Evolutionary conservation across 2,329 filamentous ascomycete species (phyloP).

Genomic region (Colletotrichum musae): DNA sequence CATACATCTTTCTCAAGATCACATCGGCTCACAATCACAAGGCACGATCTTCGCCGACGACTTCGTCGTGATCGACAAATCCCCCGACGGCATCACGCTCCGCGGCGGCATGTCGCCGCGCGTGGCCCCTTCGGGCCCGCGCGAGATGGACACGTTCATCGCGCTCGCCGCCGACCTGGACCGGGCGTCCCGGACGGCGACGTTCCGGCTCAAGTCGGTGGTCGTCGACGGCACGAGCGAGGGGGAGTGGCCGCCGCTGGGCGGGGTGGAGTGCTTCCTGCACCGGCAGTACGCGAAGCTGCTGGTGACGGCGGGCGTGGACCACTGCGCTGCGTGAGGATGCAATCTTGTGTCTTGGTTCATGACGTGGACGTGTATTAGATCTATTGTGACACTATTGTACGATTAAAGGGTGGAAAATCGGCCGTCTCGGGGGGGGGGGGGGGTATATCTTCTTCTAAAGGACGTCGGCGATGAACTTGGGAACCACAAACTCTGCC

Average conservation of each 20-base stretch:
- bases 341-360: conserved; percentile 3
- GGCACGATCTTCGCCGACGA: conserved; percentile 38
- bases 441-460: conserved; percentile 11
- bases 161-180: conserved; percentile 21
- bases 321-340: conserved; percentile 19
- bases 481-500: conserved; percentile 42
- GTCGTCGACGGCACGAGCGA: conserved; percentile 16
- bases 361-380: conserved; percentile 7
- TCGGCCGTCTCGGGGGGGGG: neutral
- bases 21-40: conserved; percentile 8
- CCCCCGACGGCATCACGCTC: conserved; percentile 17
- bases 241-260: conserved; percentile 7
- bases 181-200: neutral
- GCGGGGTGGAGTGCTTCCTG: neutral
- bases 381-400: conserved; percentile 12
- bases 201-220: conserved; percentile 31
- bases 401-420: conserved; percentile 6
- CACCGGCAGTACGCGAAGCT: conserved; percentile 33
- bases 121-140: neutral
- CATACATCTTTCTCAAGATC: too few relatives aligned
- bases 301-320: conserved; percentile 19
- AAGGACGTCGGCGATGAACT: conserved; percentile 43
- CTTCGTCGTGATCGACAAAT: conserved; percentile 39
- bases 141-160: conserved; percentile 35
- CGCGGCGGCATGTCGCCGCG: conserved; percentile 30